A percentile compares a stretch with the other conserved stretches of the same genome.
Conservation (phyloP, 1,284 basidiomycete genomes). For the Mycena sp. region DNA sequence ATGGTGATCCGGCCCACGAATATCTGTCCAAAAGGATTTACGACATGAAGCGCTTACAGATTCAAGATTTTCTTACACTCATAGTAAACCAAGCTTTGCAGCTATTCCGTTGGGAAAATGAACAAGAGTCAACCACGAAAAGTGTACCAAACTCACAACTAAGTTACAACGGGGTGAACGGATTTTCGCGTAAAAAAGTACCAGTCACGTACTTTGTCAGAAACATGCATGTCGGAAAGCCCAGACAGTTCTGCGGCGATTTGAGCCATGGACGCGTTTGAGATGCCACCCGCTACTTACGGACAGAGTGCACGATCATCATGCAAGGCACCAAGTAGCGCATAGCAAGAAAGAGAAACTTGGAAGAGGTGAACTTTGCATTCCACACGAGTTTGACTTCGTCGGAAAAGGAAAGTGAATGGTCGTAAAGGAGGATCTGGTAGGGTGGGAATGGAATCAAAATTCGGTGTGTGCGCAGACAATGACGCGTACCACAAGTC, state of each 20-base stretch:
- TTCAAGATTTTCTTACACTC: not conserved
- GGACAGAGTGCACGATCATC: constrained; percentile 8
- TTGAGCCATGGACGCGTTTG: not conserved
- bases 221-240: not conserved
- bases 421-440: constrained; percentile 21
- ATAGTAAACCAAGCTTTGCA: constrained; percentile 7
- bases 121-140: too few species aligned
- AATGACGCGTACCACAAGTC: constrained; percentile 12
- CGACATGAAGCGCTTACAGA: not conserved
- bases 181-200: not conserved
- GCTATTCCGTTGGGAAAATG: not conserved
- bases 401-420: constrained; percentile 7
- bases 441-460: not conserved
- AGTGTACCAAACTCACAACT: constrained; percentile 6
- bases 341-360: constrained; percentile 14
- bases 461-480: not conserved
- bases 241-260: constrained; percentile 10
- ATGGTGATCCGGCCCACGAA: constrained; percentile 5
- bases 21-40: not conserved
- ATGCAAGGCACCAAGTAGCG: constrained; percentile 8
- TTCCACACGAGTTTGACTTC: constrained; percentile 16
- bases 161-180: not conserved
- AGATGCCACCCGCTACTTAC: not conserved
- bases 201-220: constrained; percentile 6
- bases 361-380: constrained; percentile 5